These are phyloP conservation scores for Magnolia kwangsiensis DNA, from an alignment of 164 flowering plant species.

Conservation along the genomic window DNA sequence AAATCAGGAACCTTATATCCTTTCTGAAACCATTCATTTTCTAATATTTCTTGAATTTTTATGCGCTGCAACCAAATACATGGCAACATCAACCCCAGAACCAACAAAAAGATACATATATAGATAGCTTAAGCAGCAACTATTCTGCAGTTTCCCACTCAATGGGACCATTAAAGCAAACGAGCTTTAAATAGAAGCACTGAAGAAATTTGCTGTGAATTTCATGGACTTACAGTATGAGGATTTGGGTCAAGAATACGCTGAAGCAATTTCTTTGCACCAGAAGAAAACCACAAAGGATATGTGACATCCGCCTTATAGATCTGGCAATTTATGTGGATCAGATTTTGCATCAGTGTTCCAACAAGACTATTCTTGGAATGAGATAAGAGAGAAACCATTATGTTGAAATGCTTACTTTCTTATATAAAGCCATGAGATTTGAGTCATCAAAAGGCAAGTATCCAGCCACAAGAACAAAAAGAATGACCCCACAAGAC, in stretches of 20 bases:
- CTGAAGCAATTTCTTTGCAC: slow-evolving; percentile 59
- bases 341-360: slow-evolving; percentile 1
- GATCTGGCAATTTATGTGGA: slow-evolving; percentile 45
- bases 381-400: not conserved
- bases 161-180: not conserved
- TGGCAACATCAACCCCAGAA: not conserved
- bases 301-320: slow-evolving; percentile 61
- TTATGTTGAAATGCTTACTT: slow-evolving; percentile 32
- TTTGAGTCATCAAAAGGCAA: slow-evolving; percentile 91
- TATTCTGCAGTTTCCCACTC: not conserved
- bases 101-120: not conserved
- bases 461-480: slow-evolving; percentile 92
- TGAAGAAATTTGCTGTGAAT: not conserved
- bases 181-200: not conserved
- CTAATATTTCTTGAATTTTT: slow-evolving; percentile 61
- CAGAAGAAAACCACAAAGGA: slow-evolving; percentile 79
- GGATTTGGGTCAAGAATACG: slow-evolving; percentile 90
- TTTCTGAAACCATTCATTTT: slow-evolving; percentile 87
- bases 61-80: slow-evolving; percentile 53
- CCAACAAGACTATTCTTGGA: slow-evolving; percentile 1
- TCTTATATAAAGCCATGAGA: slow-evolving; percentile 59
- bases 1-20: slow-evolving; percentile 66
- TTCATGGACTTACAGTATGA: slow-evolving; percentile 49
- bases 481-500: slow-evolving; percentile 97
- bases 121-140: not conserved